phyloP scores from a whole-genome alignment of 148 eudicot species.

The Vaccinium myrtillus region DNA sequence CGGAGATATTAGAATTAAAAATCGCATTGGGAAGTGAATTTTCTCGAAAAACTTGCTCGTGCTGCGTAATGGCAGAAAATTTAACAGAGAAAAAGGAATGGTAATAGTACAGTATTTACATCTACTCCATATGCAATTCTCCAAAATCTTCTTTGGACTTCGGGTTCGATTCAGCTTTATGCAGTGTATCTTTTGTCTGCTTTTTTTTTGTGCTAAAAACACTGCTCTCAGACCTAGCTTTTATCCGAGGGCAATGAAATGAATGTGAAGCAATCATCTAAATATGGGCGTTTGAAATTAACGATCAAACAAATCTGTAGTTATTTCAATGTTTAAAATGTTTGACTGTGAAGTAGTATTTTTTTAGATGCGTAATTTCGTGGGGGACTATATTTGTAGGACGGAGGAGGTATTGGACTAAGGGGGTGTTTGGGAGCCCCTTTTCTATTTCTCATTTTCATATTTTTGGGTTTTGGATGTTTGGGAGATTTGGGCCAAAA shows the following conservation, averaged over 20 bases:
- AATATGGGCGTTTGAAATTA: not conserved
- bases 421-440: too few relatives aligned
- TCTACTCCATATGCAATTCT: not conserved
- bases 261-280: not conserved
- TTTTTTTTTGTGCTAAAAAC: not conserved
- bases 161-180: not conserved
- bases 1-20: not conserved
- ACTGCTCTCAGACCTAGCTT: not conserved
- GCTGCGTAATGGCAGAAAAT: not conserved
- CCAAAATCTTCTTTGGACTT: constrained; percentile 1
- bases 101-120: not conserved
- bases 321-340: too few relatives aligned
- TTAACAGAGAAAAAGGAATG: not conserved
- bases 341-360: too few relatives aligned
- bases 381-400: too few relatives aligned
- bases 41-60: not conserved
- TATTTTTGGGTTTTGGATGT: too few relatives aligned
- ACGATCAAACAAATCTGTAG: too few relatives aligned
- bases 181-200: not conserved
- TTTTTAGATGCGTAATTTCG: too few relatives aligned
- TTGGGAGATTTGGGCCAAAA: too few relatives aligned
- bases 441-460: too few relatives aligned
- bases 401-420: too few relatives aligned
- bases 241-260: not conserved
- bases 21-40: not conserved